Conservation (phyloP, 306 rosid species). For the Rubus idaeus region DNA sequence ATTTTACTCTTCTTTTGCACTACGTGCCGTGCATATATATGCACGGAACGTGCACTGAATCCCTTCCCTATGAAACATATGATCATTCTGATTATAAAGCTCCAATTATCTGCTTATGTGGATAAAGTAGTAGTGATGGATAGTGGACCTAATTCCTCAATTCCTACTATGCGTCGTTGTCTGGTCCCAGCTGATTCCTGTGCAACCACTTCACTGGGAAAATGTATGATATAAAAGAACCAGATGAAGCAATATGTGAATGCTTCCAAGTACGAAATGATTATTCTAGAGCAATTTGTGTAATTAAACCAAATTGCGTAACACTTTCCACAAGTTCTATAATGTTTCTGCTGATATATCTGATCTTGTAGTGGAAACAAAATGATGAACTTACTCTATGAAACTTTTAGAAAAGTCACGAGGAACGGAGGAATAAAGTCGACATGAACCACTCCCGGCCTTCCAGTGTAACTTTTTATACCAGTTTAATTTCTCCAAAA, state of each 20-base stretch:
- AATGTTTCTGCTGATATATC: neutral
- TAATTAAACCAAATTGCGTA: neutral
- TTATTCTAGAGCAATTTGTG: neutral
- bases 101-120: neutral
- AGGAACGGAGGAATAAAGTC: neutral
- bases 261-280: neutral
- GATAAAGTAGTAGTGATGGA: neutral
- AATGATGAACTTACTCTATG: neutral
- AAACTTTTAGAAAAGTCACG: neutral
- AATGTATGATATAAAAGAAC: neutral
- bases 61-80: neutral
- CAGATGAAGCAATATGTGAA: neutral
- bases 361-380: neutral
- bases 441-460: neutral
- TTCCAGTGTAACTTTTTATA: neutral
- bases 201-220: constrained; percentile 1
- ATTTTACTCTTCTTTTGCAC: too few relatives aligned
- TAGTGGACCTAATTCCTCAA: neutral
- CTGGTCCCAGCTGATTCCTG: neutral
- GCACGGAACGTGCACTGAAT: too few relatives aligned
- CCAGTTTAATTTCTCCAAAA: too few relatives aligned
- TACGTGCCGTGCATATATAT: too few relatives aligned
- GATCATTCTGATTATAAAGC: neutral
- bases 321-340: neutral
- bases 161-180: neutral